Conservation (phyloP, 2,329 filamentous ascomycete species). For the Arthrobotrys musiformis region DNA sequence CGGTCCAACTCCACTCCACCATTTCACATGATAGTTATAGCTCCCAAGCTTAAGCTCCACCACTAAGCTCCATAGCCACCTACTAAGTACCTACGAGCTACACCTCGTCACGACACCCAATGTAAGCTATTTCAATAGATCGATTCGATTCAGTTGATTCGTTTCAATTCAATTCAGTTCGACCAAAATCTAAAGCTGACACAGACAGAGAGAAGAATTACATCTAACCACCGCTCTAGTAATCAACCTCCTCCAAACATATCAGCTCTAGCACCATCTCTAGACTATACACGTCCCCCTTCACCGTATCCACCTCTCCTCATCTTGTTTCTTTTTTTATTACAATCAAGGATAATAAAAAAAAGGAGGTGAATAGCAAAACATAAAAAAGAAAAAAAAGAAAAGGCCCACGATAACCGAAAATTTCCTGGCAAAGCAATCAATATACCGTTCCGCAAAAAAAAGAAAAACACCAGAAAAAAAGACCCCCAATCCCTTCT, state of each 20-base stretch:
- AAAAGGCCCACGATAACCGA: slow-evolving; percentile 1
- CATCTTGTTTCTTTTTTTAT: not conserved
- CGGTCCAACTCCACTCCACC: too few species aligned
- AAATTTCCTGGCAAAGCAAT: slow-evolving; percentile 2
- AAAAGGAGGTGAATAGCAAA: not conserved
- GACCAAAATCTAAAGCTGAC: not conserved
- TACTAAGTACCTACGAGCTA: too few species aligned
- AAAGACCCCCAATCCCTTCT: slow-evolving; percentile 3
- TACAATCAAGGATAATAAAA: slow-evolving; percentile 13
- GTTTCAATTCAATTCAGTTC: too few species aligned
- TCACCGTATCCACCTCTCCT: not conserved
- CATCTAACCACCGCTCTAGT: slow-evolving; percentile 1
- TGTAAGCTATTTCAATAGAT: too few species aligned
- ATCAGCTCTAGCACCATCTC: slow-evolving; percentile 18
- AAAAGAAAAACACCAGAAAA: slow-evolving; percentile 7
- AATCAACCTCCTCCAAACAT: not conserved
- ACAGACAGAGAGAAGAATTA: slow-evolving; percentile 15
- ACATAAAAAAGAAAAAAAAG: not conserved
- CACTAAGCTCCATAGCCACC: too few species aligned
- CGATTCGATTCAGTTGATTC: not conserved
- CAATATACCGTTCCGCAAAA: slow-evolving; percentile 21
- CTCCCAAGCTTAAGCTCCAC: too few species aligned
- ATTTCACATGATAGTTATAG: too few species aligned
- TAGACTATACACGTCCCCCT: not conserved
- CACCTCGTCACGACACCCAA: too few species aligned